These are phyloP conservation scores for Fusarium veterinarium DNA, from an alignment of 2,329 filamentous ascomycete genomes.

Conservation along the genomic window DNA sequence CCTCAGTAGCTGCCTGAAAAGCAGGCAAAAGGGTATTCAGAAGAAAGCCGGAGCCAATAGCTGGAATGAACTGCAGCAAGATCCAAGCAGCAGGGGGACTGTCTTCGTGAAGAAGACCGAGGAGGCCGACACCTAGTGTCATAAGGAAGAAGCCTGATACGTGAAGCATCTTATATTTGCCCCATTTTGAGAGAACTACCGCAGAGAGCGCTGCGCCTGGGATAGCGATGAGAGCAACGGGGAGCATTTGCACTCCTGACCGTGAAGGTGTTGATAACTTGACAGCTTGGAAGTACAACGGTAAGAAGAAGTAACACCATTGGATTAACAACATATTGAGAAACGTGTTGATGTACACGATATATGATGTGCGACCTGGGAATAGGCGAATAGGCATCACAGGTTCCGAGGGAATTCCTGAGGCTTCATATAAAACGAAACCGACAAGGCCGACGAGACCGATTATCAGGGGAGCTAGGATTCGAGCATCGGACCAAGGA, in stretches of 20 bases:
- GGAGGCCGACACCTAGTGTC: constrained; percentile 56
- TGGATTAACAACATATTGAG: constrained; percentile 43
- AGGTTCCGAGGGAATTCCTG: constrained; percentile 35
- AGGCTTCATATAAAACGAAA: constrained; percentile 38
- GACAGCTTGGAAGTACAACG: constrained; percentile 60
- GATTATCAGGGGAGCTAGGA: constrained; percentile 56
- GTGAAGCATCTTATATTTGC: constrained; percentile 51
- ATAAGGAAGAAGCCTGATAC: constrained; percentile 51
- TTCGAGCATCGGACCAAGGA: constrained; percentile 54
- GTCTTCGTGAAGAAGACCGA: constrained; percentile 51
- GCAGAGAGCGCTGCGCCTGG: constrained; percentile 45
- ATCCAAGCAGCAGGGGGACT: constrained; percentile 53
- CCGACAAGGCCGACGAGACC: constrained; percentile 28
- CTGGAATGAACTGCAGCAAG: constrained; percentile 53
- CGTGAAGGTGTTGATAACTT: constrained; percentile 46
- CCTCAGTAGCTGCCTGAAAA: constrained; percentile 52
- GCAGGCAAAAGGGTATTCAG: constrained; percentile 57
- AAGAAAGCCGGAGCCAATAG: constrained; percentile 56
- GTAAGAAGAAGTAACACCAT: constrained; percentile 56
- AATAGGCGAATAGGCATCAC: constrained; percentile 44
- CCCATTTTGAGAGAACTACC: constrained; percentile 47
- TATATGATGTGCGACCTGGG: constrained; percentile 32
- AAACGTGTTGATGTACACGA: constrained; percentile 42
- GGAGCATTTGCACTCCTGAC: constrained; percentile 51
- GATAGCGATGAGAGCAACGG: constrained; percentile 46